A percentile compares a stretch with the other conserved stretches of the same genome.
These are phyloP conservation scores for Candida ovalis DNA, from an alignment of 805 yeast species.

Conservation along the genomic window DNA sequence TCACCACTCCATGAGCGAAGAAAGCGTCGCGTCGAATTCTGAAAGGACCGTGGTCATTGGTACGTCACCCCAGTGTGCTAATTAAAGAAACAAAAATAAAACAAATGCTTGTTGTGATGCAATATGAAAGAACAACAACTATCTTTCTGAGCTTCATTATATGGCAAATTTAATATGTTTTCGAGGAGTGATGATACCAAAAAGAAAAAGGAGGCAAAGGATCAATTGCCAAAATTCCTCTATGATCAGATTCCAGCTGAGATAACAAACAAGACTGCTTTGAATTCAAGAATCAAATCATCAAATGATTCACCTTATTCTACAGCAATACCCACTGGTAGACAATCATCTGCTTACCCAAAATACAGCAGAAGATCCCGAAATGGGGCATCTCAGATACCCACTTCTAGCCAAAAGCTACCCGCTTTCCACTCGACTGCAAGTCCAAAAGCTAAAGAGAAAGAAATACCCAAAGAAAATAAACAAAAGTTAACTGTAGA, in stretches of 20 bases:
- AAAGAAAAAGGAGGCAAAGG: constrained; percentile 5
- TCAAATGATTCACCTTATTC: constrained; percentile 27
- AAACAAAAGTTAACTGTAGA: constrained; percentile 15
- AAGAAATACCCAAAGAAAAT: background rate
- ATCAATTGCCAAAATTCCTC: constrained; percentile 26
- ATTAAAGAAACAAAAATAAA: too few species aligned
- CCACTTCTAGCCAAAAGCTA: background rate
- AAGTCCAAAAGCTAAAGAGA: background rate
- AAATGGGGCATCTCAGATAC: background rate
- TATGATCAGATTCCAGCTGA: constrained; percentile 30
- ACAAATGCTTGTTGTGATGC: too few species aligned
- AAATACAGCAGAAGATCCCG: background rate
- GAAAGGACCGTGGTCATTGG: too few species aligned
- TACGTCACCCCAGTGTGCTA: too few species aligned
- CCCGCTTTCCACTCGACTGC: background rate
- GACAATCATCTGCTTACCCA: background rate
- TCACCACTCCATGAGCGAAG: background rate
- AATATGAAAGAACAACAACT: too few species aligned
- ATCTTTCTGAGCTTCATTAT: too few species aligned
- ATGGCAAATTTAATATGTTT: background rate
- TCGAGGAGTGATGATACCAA: background rate
- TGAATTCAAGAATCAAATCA: constrained; percentile 19
- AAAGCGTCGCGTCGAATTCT: background rate
- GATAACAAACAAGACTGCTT: constrained; percentile 22
- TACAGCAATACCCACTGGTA: constrained; percentile 6